phyloP scores from a whole-genome alignment of 805 yeast genomes.

The Peterozyma xylosa region DNA sequence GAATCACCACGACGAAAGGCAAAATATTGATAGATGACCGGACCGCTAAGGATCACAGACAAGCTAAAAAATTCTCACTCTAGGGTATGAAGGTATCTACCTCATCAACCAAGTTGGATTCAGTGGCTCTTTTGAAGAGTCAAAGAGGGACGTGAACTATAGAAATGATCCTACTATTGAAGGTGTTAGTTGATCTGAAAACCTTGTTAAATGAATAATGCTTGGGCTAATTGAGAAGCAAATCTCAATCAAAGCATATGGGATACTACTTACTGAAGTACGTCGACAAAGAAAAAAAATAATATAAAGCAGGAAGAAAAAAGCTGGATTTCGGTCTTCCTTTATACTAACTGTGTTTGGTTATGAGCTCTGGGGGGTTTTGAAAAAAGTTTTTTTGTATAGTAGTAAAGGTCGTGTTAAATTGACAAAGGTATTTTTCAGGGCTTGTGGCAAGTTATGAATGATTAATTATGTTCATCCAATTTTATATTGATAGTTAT shows the following conservation, averaged over 20 bases:
- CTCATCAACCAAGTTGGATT: conserved; percentile 99
- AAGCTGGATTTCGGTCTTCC: too few species aligned
- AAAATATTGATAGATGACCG: conserved; percentile 65
- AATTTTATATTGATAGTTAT: too few species aligned
- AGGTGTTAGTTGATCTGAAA: conserved; percentile 30
- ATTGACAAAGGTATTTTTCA: too few species aligned
- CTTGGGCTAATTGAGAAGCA: neutral
- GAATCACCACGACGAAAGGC: conserved; percentile 31
- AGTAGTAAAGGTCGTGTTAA: too few species aligned
- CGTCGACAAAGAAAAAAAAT: conserved; percentile 79
- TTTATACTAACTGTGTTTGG: too few species aligned
- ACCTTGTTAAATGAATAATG: conserved; percentile 13
- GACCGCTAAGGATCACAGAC: conserved; percentile 86
- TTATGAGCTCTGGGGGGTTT: too few species aligned
- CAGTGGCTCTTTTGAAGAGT: conserved; percentile 98
- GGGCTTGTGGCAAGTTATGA: too few species aligned
- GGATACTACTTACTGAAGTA: conserved; percentile 65
- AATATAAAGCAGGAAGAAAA: conserved; percentile 14
- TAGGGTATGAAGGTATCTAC: conserved; percentile 86
- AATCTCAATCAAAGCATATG: too few species aligned
- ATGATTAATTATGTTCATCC: too few species aligned
- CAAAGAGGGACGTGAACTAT: conserved; percentile 99
- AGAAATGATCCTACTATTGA: conserved; percentile 92
- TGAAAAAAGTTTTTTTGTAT: too few species aligned
- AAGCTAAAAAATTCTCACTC: conserved; percentile 76